These are phyloP conservation scores for Avena sativa DNA, from an alignment of 176 grass and related monocot genomes.

Conservation along the genomic window DNA sequence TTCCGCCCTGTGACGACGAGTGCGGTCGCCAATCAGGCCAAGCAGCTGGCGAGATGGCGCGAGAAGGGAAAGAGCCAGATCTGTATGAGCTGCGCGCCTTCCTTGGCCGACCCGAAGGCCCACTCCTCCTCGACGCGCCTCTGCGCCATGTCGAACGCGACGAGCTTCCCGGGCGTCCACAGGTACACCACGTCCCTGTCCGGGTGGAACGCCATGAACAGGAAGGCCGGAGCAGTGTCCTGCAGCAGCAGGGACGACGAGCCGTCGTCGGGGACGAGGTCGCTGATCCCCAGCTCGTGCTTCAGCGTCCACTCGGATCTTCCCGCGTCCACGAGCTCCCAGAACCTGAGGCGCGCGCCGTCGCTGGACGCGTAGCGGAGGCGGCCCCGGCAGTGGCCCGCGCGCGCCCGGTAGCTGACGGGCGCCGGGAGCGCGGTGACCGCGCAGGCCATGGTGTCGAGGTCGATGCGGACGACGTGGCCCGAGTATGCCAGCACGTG, in stretches of 20 bases:
- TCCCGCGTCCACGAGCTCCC: slow-evolving; percentile 51
- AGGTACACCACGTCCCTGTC: slow-evolving; percentile 83
- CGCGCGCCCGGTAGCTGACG: slow-evolving; percentile 57
- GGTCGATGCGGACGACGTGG: slow-evolving; percentile 66
- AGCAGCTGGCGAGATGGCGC: slow-evolving; percentile 61
- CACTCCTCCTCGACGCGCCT: slow-evolving; percentile 58
- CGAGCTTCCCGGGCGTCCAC: slow-evolving; percentile 64
- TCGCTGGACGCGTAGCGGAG: slow-evolving; percentile 66
- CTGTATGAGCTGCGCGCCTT: slow-evolving; percentile 71
- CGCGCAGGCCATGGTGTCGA: slow-evolving; percentile 49
- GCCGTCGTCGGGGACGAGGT: slow-evolving; percentile 40
- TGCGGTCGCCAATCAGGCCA: slow-evolving; percentile 37
- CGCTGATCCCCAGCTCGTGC: slow-evolving; percentile 57
- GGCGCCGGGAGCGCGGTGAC: slow-evolving; percentile 69
- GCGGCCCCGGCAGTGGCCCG: slow-evolving; percentile 61
- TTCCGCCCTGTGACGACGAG: neutral
- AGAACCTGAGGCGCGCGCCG: slow-evolving; percentile 60
- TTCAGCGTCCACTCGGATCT: slow-evolving; percentile 50
- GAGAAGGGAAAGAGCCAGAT: slow-evolving; percentile 89
- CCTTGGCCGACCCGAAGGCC: slow-evolving; percentile 54
- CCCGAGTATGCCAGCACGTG: slow-evolving; percentile 80
- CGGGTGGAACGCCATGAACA: slow-evolving; percentile 86
- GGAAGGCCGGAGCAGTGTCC: slow-evolving; percentile 30
- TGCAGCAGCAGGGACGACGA: neutral
- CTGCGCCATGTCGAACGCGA: slow-evolving; percentile 61